phyloP scores from a whole-genome alignment of 116 monocot genomes.

The Trichopus zeylanicus region DNA sequence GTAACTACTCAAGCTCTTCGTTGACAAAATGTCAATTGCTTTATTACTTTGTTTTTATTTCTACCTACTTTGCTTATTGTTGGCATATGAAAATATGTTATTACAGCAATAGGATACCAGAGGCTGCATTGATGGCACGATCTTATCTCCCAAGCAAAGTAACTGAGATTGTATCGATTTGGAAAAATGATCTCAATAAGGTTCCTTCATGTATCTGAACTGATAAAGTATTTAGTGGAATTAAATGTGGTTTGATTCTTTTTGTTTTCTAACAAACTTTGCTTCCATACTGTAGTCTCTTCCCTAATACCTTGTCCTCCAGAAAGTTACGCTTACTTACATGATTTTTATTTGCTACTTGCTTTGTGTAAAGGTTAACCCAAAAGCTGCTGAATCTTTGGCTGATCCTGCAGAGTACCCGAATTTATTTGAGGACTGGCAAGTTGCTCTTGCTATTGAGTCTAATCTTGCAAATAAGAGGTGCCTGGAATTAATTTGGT shows the following conservation, averaged over 20 bases:
- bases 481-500: slow-evolving; percentile 12
- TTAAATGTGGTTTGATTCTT: background rate
- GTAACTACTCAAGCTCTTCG: slow-evolving; percentile 17
- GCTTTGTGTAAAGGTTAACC: slow-evolving; percentile 54
- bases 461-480: slow-evolving; percentile 47
- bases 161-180: slow-evolving; percentile 72
- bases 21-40: background rate
- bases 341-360: background rate
- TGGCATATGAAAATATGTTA: background rate
- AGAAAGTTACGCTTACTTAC: background rate
- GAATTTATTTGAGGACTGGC: slow-evolving; percentile 92
- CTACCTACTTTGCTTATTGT: background rate
- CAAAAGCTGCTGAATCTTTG: slow-evolving; percentile 93
- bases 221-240: background rate
- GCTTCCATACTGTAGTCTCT: background rate
- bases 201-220: slow-evolving; percentile 15
- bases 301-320: background rate
- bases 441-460: slow-evolving; percentile 76
- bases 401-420: slow-evolving; percentile 91
- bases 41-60: background rate
- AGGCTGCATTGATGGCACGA: slow-evolving; percentile 93
- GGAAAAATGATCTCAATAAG: slow-evolving; percentile 91
- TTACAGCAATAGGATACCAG: slow-evolving; percentile 88
- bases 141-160: slow-evolving; percentile 95
- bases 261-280: background rate